These are phyloP conservation scores for Pseudozyma tsukubaensis DNA, from an alignment of 1,284 basidiomycete genomes.

Conservation along the genomic window DNA sequence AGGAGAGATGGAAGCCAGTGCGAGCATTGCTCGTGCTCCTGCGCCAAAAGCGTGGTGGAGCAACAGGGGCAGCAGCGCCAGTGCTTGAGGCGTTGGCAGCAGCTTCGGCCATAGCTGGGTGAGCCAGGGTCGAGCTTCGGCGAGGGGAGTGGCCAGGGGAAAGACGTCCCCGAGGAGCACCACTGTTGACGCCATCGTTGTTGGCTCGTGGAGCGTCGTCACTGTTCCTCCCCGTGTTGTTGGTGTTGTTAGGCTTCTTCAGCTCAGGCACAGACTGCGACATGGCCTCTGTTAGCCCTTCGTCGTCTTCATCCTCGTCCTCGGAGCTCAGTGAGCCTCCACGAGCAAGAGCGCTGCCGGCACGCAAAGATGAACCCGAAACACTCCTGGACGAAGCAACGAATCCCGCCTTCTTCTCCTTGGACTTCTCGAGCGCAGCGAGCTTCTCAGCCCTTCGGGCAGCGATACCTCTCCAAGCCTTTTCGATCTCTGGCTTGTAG, in stretches of 20 bases:
- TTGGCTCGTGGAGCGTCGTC: conserved; percentile 5
- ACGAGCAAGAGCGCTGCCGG: conserved; percentile 26
- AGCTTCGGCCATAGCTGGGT: conserved; percentile 25
- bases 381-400: conserved; percentile 20
- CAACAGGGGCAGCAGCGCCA: neutral
- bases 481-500: conserved; percentile 56
- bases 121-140: conserved; percentile 32
- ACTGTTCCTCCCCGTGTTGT: neutral
- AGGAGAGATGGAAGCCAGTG: conserved; percentile 43
- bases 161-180: conserved; percentile 10
- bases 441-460: conserved; percentile 29
- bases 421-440: conserved; percentile 13
- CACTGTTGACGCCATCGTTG: conserved; percentile 2
- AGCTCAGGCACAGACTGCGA: conserved; percentile 60
- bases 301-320: conserved; percentile 25
- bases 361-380: conserved; percentile 21
- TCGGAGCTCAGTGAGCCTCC: conserved; percentile 31
- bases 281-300: conserved; percentile 46
- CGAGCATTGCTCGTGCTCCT: conserved; percentile 37
- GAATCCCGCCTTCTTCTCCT: conserved; percentile 24
- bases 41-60: conserved; percentile 41
- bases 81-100: conserved; percentile 8
- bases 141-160: conserved; percentile 25
- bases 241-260: conserved; percentile 29
- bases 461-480: conserved; percentile 32